These are phyloP conservation scores for Aegilops longissima DNA, from an alignment of 176 grass and related monocot genomes.

Conservation along the genomic window DNA sequence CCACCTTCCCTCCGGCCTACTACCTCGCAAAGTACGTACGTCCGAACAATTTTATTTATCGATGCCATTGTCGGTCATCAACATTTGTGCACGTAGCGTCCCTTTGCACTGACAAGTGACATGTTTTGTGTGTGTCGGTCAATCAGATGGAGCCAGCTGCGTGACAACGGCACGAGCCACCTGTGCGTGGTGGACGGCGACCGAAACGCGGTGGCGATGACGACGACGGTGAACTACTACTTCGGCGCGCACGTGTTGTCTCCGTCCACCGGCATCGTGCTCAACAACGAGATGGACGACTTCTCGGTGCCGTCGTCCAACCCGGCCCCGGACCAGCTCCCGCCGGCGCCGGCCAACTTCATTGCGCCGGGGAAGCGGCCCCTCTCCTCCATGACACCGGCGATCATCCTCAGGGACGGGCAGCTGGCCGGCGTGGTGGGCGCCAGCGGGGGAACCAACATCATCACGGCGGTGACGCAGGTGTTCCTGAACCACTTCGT, in stretches of 20 bases:
- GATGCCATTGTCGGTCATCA: background rate
- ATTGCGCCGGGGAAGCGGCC: conserved; percentile 70
- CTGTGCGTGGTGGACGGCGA: conserved; percentile 76
- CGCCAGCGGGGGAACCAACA: conserved; percentile 70
- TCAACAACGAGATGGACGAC: conserved; percentile 98
- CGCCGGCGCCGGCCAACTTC: conserved; percentile 88
- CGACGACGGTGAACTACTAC: conserved; percentile 64
- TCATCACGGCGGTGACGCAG: conserved; percentile 60
- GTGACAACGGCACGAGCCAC: conserved; percentile 81
- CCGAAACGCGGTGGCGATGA: conserved; percentile 84
- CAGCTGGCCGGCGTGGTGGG: conserved; percentile 78
- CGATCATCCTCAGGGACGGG: conserved; percentile 70
- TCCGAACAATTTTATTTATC: background rate
- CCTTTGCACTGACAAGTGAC: background rate
- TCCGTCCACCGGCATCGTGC: conserved; percentile 80
- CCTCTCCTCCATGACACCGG: conserved; percentile 80
- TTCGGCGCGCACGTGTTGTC: conserved; percentile 73
- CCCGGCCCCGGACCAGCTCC: conserved; percentile 49
- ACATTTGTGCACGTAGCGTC: background rate
- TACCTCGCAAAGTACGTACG: conserved; percentile 67
- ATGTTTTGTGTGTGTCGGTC: background rate
- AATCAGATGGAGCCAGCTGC: conserved; percentile 72
- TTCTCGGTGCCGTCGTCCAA: conserved; percentile 66
- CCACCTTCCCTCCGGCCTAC: conserved; percentile 69
- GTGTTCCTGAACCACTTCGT: conserved; percentile 92